Base-by-base conservation (phyloP, 306 rosid genomes). In the Luffa aegyptiaca region DNA sequence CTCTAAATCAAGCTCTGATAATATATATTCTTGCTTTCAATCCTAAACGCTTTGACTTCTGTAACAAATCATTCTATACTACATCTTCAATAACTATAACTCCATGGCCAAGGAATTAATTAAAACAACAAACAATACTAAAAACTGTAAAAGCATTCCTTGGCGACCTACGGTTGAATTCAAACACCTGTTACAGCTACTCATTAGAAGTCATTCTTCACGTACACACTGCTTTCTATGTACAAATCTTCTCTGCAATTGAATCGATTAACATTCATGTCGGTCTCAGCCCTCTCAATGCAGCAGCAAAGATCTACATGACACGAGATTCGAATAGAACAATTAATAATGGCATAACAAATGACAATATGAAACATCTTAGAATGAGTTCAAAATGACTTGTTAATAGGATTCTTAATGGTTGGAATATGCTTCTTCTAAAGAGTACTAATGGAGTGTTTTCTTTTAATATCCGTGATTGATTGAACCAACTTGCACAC, bases 261-360 rank as follows among this genome's bases (percentile, higher is more conserved):
- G 69, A 57, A 57, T 39, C 12, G 41, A 6, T 57, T 8, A 6
- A 26, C 35, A 39, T 39, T 76, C 80, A 76, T 41, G 80, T 26
- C 80, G 55, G 80, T 76, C 41, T 20, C 42, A 76, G 53, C 6
- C 53, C 80, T 76, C 56, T 76, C 53, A 76, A 2, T n/a, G 80
- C 80, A 76, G 80, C 80, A 0, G 80, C 53, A 7, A 76, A 76
- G n/a, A 76, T 76, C 80, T 76, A 76, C 51, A 76, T 1, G 26
- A 57, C 46, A 76, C 10, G 33, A 76, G 10, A 26, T 49, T 51
- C 1, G 39, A 7, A 46, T 33, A 48, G 42, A 26, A 26, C 58
- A 33, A 45, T 26, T 31, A 6, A 37, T 65, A 73, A 49, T 31
- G 45, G 12, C 11, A 49, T 26, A 16, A 48, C 61, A 31, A 66